Base-by-base conservation (phyloP, 768 basidiomycete genomes). In the Boletus pseudopeckii region DNA sequence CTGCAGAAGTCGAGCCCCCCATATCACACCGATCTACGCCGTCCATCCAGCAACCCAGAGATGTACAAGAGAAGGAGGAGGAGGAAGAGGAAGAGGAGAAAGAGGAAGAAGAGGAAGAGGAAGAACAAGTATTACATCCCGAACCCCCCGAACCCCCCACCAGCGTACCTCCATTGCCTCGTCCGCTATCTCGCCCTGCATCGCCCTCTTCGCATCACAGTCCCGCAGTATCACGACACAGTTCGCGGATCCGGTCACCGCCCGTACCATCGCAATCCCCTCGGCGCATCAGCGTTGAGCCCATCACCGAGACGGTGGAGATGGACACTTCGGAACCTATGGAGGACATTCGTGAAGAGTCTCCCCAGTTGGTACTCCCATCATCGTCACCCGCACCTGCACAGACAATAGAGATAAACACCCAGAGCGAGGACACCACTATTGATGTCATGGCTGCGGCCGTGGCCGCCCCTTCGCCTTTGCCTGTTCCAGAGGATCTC, bases 351-450 rank as follows among this genome's bases (percentile, higher is more conserved):
- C 52, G 55, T 42, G 61, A 63, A 53, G 61, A 42, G 40, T 67
- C 67, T 26, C 69, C 63, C 13, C 57, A 61, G 42, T 48, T 70
- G 26, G 11, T 59, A n/a, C 54, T 55, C 24, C 66, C 64, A 30
- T 43, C 61, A 14, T 61, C 70, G 54, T 65, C 67, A 1, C 64
- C 64, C 1, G 26, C 38, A n/a, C 10, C 48, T 33, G 10, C 22
- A 34, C 50, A 38, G n/a, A 9, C 41, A 8, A 47, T 13, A 18
- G 57, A 57, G 11, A 30, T 40, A 6, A 38, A 32, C 8, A 15
- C 1, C 4, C 41, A 59, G 41, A 37, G 7, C 7, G 60, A 51
- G n/a, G 52, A 36, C 0, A 40, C 17, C n/a, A 18, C 14, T 30
- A 17, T 48, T 34, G 54, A 53, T 36, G 38, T 52, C 22, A 20